These are phyloP conservation scores for Globisporangium alternatum DNA, from an alignment of 352 stramenopile species.

Conservation along the genomic window DNA sequence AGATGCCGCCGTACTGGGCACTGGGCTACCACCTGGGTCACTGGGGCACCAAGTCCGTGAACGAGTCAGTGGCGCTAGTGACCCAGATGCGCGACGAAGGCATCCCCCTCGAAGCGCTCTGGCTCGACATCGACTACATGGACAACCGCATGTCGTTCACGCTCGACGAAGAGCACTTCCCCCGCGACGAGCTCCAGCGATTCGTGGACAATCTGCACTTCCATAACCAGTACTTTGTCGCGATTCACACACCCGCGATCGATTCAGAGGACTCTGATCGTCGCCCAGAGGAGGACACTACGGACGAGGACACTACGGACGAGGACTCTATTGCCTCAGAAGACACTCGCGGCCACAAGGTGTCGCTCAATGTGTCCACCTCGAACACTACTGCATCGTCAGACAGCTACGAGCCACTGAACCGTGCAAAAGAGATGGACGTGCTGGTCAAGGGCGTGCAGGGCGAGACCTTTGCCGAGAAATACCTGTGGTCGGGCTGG, in stretches of 20 bases:
- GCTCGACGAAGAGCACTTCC: constrained; percentile 57
- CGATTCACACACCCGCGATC: constrained; percentile 67
- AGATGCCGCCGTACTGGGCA: constrained; percentile 82
- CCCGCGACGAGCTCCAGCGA: constrained; percentile 27
- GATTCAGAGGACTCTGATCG: constrained; percentile 4
- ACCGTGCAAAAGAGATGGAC: constrained; percentile 40
- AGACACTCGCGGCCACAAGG: background rate
- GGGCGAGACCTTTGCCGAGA: constrained; percentile 62
- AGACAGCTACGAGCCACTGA: constrained; percentile 22
- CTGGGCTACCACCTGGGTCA: constrained; percentile 81
- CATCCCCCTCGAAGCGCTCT: constrained; percentile 77
- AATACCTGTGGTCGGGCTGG: constrained; percentile 61
- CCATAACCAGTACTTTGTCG: constrained; percentile 77
- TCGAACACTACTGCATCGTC: background rate
- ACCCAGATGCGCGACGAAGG: constrained; percentile 32
- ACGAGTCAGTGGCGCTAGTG: constrained; percentile 34
- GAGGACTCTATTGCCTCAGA: background rate
- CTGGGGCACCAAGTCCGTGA: constrained; percentile 32
- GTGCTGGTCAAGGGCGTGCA: constrained; percentile 79
- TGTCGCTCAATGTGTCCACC: background rate
- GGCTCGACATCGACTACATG: constrained; percentile 74
- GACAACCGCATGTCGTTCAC: constrained; percentile 50
- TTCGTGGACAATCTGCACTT: constrained; percentile 84
- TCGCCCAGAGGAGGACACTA: background rate
- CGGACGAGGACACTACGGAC: background rate